phyloP scores from a whole-genome alignment of 345 rosid genomes.

The Xanthoceras sorbifolium region DNA sequence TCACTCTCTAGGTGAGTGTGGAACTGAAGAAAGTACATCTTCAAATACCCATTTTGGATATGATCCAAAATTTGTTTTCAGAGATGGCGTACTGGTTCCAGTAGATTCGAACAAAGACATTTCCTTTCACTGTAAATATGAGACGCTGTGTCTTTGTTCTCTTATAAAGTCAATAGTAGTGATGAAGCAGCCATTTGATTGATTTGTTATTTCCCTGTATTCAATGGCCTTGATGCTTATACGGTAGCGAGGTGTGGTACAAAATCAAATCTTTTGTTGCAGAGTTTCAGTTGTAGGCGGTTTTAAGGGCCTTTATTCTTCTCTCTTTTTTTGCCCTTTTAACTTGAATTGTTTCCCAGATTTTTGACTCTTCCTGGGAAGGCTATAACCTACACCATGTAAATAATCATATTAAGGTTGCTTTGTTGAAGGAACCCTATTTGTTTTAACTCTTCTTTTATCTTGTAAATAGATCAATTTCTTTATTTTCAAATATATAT shows the following conservation, averaged over 20 bases:
- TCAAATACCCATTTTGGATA: constrained; percentile 29
- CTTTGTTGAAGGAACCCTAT: neutral
- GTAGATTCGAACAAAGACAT: constrained; percentile 37
- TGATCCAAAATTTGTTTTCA: constrained; percentile 52
- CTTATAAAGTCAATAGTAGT: constrained; percentile 54
- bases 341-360: neutral
- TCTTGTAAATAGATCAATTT: neutral
- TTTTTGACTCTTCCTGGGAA: constrained; percentile 13
- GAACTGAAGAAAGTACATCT: constrained; percentile 27
- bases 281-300: constrained; percentile 13
- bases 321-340: neutral
- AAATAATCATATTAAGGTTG: constrained; percentile 17
- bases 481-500: too few relatives aligned
- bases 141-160: constrained; percentile 71
- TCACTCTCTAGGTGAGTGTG: constrained; percentile 42
- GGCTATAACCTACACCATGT: constrained; percentile 21
- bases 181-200: constrained; percentile 54
- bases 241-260: constrained; percentile 18
- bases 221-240: constrained; percentile 18
- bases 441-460: neutral
- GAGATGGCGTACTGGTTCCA: constrained; percentile 73
- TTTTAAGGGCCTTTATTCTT: neutral
- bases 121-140: constrained; percentile 71
- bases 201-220: constrained; percentile 26
- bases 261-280: constrained; percentile 31